Evolutionary conservation across 1,139 yeast species (phyloP).

Genomic region (Yamadazyma sp.): DNA sequence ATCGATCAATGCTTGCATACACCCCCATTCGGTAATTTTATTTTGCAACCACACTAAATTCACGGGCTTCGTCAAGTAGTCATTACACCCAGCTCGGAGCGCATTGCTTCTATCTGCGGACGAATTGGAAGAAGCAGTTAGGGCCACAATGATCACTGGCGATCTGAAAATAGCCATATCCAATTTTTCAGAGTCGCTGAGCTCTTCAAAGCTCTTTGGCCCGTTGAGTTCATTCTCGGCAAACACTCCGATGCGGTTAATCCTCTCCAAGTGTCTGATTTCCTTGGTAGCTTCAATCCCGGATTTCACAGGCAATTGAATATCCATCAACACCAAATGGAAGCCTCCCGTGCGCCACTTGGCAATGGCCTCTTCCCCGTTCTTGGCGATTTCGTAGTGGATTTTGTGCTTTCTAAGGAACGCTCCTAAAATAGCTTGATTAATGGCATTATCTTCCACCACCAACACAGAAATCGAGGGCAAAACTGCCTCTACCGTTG

Average conservation of each 20-base stretch:
- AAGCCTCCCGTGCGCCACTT: conserved; percentile 92
- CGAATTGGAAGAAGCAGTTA: conserved; percentile 84
- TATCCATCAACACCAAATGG: conserved; percentile 91
- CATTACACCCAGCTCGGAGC: conserved; percentile 94
- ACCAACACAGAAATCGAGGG: conserved; percentile 89
- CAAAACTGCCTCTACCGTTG: conserved; percentile 35
- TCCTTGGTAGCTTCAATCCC: conserved; percentile 93
- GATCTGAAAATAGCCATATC: conserved; percentile 69
- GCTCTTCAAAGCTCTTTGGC: conserved; percentile 20
- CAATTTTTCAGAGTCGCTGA: conserved; percentile 42
- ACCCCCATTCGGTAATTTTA: conserved; percentile 95
- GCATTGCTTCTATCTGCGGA: conserved; percentile 90
- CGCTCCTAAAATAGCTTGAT: conserved; percentile 91
- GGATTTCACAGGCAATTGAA: conserved; percentile 89
- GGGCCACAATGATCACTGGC: conserved; percentile 93
- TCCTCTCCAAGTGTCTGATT: conserved; percentile 77
- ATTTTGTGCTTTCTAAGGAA: conserved; percentile 84
- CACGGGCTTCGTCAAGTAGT: conserved; percentile 94
- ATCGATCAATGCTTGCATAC: conserved; percentile 96
- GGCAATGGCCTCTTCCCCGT: conserved; percentile 90
- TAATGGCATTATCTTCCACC: conserved; percentile 94
- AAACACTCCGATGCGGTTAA: conserved; percentile 81
- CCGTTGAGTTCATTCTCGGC: conserved; percentile 44
- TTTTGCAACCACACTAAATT: conserved; percentile 91
- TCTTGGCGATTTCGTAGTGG: conserved; percentile 81